Base-by-base conservation (phyloP, 2,329 filamentous ascomycete species). In the Didymellaceae sp. region DNA sequence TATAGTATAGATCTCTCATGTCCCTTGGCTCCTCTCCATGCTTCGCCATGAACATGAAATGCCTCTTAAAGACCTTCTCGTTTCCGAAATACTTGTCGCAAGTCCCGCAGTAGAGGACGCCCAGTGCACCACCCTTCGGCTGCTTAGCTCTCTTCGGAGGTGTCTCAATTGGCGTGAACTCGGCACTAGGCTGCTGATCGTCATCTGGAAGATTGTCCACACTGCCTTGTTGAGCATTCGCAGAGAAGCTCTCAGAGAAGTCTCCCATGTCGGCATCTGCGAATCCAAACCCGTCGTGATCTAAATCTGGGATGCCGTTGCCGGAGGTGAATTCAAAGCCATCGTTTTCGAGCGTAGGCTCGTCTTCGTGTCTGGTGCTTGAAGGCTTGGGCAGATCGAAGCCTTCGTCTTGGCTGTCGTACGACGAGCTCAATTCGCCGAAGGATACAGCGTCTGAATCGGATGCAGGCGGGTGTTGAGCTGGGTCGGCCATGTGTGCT, bases 401-500 rank as follows among this genome's bases (percentile, higher is more conserved):
- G n/a, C 13, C 17, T 24, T 50, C 41, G n/a, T 54, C 45, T 1
- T 2, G 2, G 10, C 45, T 54, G 2, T 46, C 45, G 14, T 38
- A 37, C 10, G 42, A 31, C 5, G 45, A 50, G 25, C 49, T 52
- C 14, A 54, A 16, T 16, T 54, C 51, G 6, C 51, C 51, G 10
- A 54, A 54, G 10, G 51, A 54, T 11, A 54, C 5, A 4, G 51
- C 51, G 24, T 54, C 51, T 4, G 42, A 40, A n/a, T 54, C 51
- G 24, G 37, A 30, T 4, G 22, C 45, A 18, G 51, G 51, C 6
- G 37, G 5, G 32, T 54, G 51, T 5, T 28, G 45, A 13, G 32
- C 28, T 18, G 51, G 51, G 14, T 54, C 45, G 1, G 37, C 21
- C 45, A 54, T 54, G 41, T 54, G 51, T 10, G 40, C 45, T 14